Evolutionary conservation across 805 yeast species (phyloP).

Genomic region (Lipomyces yamanashiensis): DNA sequence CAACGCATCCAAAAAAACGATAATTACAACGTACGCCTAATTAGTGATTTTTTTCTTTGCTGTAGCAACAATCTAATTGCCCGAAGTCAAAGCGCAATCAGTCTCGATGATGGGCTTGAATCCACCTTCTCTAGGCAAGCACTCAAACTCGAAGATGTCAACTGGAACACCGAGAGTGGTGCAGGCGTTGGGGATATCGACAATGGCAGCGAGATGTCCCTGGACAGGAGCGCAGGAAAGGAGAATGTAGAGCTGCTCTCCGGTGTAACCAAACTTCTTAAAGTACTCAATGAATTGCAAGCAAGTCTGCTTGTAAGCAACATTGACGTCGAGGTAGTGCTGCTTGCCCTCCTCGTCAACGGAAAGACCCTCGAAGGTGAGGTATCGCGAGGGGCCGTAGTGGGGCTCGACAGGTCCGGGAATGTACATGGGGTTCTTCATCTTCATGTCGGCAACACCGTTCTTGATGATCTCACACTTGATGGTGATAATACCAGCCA

Average conservation of each 20-base stretch:
- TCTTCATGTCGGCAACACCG: constrained; percentile 50
- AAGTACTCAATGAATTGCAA: constrained; percentile 56
- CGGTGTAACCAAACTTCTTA: constrained; percentile 56
- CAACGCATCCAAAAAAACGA: neutral
- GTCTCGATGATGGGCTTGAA: constrained; percentile 15
- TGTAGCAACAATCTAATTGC: constrained; percentile 1
- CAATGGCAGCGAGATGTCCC: constrained; percentile 58
- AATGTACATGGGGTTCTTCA: constrained; percentile 54
- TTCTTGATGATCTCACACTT: constrained; percentile 50
- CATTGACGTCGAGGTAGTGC: constrained; percentile 53
- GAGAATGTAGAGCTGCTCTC: constrained; percentile 55
- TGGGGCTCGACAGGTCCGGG: constrained; percentile 56
- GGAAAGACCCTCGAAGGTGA: constrained; percentile 59
- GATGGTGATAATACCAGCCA: constrained; percentile 55
- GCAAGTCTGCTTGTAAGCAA: constrained; percentile 57
- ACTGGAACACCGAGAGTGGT: constrained; percentile 57
- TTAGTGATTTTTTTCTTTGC: neutral
- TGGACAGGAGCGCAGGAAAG: constrained; percentile 57
- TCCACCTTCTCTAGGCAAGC: constrained; percentile 35
- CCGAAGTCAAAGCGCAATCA: constrained; percentile 26
- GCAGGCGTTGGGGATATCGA: constrained; percentile 59
- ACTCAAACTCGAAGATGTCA: constrained; percentile 58
- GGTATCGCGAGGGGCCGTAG: constrained; percentile 55
- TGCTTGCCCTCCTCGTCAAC: constrained; percentile 57
- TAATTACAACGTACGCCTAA: constrained; percentile 9